phyloP scores from a whole-genome alignment of 2,329 filamentous ascomycete genomes.

The Fusarium heterosporum region DNA sequence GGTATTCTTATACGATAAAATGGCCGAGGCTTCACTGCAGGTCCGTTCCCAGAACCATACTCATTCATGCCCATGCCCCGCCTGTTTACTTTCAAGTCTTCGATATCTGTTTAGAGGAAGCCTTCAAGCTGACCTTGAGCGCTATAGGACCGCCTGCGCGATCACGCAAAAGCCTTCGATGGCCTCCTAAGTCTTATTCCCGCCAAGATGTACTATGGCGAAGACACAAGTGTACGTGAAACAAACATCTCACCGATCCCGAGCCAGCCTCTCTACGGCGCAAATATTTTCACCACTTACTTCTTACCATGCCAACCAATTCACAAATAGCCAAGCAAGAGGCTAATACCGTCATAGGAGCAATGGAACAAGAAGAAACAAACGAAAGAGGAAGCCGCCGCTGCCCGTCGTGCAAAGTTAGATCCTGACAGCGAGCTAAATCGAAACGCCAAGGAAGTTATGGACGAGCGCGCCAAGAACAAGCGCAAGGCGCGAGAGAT shows the following conservation, averaged over 20 bases:
- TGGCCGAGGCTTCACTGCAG: constrained; percentile 61
- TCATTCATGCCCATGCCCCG: constrained; percentile 44
- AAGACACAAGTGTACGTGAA: constrained; percentile 81
- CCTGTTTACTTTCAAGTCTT: constrained; percentile 31
- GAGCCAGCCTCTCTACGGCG: constrained; percentile 16
- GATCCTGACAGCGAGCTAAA: constrained; percentile 88
- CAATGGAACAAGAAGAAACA: constrained; percentile 97
- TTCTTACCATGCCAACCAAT: background rate
- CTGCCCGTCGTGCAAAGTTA: constrained; percentile 87
- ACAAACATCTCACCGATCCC: constrained; percentile 4
- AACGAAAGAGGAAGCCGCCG: constrained; percentile 86
- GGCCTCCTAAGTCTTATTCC: constrained; percentile 89
- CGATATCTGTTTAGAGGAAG: constrained; percentile 24
- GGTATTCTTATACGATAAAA: constrained; percentile 40
- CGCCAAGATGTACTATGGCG: constrained; percentile 89
- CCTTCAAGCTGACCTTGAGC: constrained; percentile 38
- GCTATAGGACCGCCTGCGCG: constrained; percentile 66
- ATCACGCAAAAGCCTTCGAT: constrained; percentile 81
- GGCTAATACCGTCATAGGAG: constrained; percentile 66
- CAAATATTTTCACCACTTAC: constrained; percentile 8
- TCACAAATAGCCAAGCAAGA: background rate
- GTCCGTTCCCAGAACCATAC: constrained; percentile 52
- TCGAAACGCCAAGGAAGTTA: constrained; percentile 87
- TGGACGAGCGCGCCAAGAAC: constrained; percentile 81
- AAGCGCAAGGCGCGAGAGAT: constrained; percentile 83